Conservation (phyloP, 768 basidiomycete genomes). For the Mycena amicta region DNA sequence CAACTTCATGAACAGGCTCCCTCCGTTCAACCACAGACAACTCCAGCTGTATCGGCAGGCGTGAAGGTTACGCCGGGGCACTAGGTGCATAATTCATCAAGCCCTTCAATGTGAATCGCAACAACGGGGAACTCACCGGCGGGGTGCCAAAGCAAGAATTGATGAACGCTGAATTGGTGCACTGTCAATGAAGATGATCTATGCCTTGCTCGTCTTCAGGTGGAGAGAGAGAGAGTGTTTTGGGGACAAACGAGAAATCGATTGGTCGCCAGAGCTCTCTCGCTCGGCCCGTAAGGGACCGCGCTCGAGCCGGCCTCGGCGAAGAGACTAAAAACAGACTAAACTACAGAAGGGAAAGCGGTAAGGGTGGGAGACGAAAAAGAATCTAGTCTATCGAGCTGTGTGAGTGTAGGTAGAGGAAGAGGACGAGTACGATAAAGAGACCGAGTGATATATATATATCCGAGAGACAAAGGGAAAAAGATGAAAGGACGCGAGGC, state of each 20-base stretch:
- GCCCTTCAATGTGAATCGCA: no score
- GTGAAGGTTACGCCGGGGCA: no score
- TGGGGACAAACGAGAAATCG: conserved; percentile 10
- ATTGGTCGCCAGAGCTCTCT: conserved; percentile 19
- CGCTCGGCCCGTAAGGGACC: conserved; percentile 12
- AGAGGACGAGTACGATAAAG: background rate
- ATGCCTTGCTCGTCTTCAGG: conserved; percentile 16
- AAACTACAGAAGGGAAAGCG: background rate
- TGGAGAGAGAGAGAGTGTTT: conserved; percentile 5
- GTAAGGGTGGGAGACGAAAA: background rate
- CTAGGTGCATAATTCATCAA: no score
- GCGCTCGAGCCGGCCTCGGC: conserved; percentile 15
- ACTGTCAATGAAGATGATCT: no score
- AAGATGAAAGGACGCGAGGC: background rate
- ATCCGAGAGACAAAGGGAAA: background rate
- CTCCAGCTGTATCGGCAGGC: no score
- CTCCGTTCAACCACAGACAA: no score
- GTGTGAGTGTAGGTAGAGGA: background rate
- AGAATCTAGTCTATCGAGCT: background rate
- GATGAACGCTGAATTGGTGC: no score
- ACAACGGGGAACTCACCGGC: no score
- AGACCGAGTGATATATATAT: background rate
- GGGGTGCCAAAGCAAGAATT: no score
- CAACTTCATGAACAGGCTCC: no score
- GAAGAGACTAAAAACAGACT: background rate